Conservation (phyloP, 2,329 filamentous ascomycete species). For the Colletotrichum simmondsii region DNA sequence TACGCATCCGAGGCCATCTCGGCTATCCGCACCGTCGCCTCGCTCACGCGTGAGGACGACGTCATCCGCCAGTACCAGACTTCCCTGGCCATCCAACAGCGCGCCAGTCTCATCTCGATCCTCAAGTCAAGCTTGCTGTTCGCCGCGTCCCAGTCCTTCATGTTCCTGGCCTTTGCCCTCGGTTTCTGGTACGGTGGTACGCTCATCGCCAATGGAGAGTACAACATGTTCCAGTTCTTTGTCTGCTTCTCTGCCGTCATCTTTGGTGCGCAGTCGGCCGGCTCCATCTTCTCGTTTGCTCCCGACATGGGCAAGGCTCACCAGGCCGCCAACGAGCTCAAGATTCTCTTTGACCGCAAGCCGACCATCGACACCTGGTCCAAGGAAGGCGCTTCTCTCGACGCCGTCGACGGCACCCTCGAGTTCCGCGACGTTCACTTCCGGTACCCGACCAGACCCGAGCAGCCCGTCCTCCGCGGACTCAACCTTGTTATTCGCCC, state of each 20-base stretch:
- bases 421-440: slow-evolving; percentile 96
- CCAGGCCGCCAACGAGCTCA: slow-evolving; percentile 82
- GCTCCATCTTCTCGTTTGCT: slow-evolving; percentile 88
- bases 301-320: slow-evolving; percentile 95
- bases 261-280: slow-evolving; percentile 92
- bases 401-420: slow-evolving; percentile 77
- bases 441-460: slow-evolving; percentile 89
- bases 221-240: slow-evolving; percentile 89
- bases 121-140: slow-evolving; percentile 83
- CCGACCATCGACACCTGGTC: slow-evolving; percentile 88
- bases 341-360: slow-evolving; percentile 83
- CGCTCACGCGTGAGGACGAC: slow-evolving; percentile 86
- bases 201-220: slow-evolving; percentile 77
- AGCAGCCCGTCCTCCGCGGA: slow-evolving; percentile 91
- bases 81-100: slow-evolving; percentile 74
- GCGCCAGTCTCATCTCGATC: slow-evolving; percentile 76
- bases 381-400: slow-evolving; percentile 70
- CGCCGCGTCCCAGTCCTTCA: slow-evolving; percentile 83
- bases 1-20: slow-evolving; percentile 95
- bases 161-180: slow-evolving; percentile 85
- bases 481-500: slow-evolving; percentile 79
- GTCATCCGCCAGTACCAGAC: slow-evolving; percentile 78
- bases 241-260: slow-evolving; percentile 88
- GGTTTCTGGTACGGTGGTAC: slow-evolving; percentile 94
- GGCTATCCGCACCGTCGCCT: slow-evolving; percentile 92